Evolutionary conservation across 768 basidiomycete species (phyloP), one percentile per base, ranked within the genome.

Genomic region (Auricularia cornea): DNA sequence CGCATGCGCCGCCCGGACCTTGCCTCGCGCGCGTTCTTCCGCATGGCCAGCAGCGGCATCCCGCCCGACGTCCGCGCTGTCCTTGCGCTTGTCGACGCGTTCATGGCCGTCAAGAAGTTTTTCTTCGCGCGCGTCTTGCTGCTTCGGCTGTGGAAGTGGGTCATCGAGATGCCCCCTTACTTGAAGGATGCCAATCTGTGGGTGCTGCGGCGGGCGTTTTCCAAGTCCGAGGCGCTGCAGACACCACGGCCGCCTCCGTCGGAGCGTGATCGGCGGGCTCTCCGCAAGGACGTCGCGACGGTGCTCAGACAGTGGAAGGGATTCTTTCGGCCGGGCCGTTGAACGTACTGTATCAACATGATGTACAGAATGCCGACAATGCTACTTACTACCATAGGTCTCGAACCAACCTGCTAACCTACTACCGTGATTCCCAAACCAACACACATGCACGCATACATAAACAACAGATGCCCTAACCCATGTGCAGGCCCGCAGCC

Each of bases 51-150:
- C 2, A 72, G 75, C 16, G 87, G 85, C 20, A 74, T 92, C 59
- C 70, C 75, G 29, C 92, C 92, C 5, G 92, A 94, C 69, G 76
- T 88, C 6, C 79, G 83, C 8, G 82, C 84, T 20, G 81, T 93
- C 35, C 87, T 90, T 68, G 89, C 89, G 40, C 76, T 92, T 18
- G 80, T 81, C 11, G 83, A 85, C 68, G 87, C 86, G 20, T 89
- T 85, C 70, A 84, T 84, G 71, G 79, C 80, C 35, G 78, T 79
- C 14, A 85, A 85, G 32, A 78, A 80, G 31, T 79, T 80, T 66
- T 70, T 69, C 29, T 74, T 77, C 60, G 87, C 88, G 23, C 80
- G 80, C 63, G 74, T 71, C 32, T 72, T 87, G 51, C 76, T 93
- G 28, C 74, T 84, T 28, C 75, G 79, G 52, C 71, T 91, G 38